phyloP scores from a whole-genome alignment of 108 stramenopile genomes.

The Nitzschia inconspicua region DNA sequence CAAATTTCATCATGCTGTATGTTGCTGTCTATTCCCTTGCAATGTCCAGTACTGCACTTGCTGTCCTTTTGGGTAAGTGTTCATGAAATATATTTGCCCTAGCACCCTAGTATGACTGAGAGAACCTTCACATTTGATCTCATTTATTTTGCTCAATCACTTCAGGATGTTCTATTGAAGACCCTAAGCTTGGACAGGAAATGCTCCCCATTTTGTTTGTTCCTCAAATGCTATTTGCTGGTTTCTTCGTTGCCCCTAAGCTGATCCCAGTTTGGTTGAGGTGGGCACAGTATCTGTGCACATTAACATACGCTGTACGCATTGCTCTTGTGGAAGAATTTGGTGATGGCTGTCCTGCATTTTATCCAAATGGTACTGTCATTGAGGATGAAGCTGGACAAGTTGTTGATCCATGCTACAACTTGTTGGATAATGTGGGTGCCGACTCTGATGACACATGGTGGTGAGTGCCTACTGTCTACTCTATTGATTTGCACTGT shows the following conservation, averaged over 20 bases:
- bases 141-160: too few relatives aligned
- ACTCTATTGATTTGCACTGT: too few relatives aligned
- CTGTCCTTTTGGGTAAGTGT: constrained; percentile 56
- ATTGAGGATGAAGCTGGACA: too few relatives aligned
- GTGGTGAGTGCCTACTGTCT: too few relatives aligned
- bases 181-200: constrained; percentile 55
- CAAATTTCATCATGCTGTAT: constrained; percentile 44
- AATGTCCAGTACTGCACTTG: constrained; percentile 56
- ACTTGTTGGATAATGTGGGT: constrained; percentile 9
- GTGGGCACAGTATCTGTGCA: constrained; percentile 76
- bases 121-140: too few relatives aligned
- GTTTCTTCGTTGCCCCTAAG: constrained; percentile 61
- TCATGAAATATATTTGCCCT: too few relatives aligned
- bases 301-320: constrained; percentile 63
- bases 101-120: too few relatives aligned
- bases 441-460: constrained; percentile 3
- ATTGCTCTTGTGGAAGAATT: constrained; percentile 63
- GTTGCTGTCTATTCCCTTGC: constrained; percentile 48
- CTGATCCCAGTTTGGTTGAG: constrained; percentile 57
- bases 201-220: constrained; percentile 70
- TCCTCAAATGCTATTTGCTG: constrained; percentile 84
- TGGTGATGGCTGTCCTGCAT: constrained; percentile 38
- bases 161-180: constrained; percentile 59
- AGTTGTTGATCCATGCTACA: constrained; percentile 17
- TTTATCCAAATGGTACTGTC: constrained; percentile 26